Percentiles rank a stretch among this genome's conserved stretches.
Conservation (phyloP, 2,329 filamentous ascomycete species). For the Fusarium sulawesiense region DNA sequence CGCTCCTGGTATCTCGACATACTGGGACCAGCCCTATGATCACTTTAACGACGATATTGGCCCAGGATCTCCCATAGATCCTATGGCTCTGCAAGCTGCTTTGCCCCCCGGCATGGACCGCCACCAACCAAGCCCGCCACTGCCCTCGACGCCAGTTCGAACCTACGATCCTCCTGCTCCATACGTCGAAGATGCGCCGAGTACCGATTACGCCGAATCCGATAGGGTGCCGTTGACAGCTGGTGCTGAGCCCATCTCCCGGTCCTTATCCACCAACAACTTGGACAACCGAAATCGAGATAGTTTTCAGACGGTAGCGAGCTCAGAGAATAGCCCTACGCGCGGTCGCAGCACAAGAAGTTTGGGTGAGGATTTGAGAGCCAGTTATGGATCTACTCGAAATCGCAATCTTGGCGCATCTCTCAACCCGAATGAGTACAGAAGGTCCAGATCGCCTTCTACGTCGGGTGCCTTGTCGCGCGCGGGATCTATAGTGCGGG, state of each 20-base stretch:
- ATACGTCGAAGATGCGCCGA: slow-evolving; percentile 51
- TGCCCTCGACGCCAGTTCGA: slow-evolving; percentile 44
- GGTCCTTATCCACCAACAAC: slow-evolving; percentile 57
- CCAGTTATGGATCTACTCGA: slow-evolving; percentile 62
- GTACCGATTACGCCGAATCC: slow-evolving; percentile 61
- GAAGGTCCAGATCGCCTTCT: slow-evolving; percentile 71
- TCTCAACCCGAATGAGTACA: slow-evolving; percentile 62
- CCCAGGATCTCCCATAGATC: slow-evolving; percentile 64
- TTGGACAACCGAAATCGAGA: slow-evolving; percentile 59
- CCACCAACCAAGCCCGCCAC: slow-evolving; percentile 23
- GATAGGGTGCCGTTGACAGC: slow-evolving; percentile 69
- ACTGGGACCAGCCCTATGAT: slow-evolving; percentile 64
- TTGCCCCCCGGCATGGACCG: slow-evolving; percentile 64
- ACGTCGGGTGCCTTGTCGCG: slow-evolving; percentile 72
- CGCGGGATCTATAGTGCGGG: slow-evolving; percentile 80
- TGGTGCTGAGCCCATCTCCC: slow-evolving; percentile 66
- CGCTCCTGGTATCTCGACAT: slow-evolving; percentile 60
- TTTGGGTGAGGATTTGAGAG: slow-evolving; percentile 67
- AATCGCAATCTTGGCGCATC: slow-evolving; percentile 68
- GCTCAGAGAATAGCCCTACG: slow-evolving; percentile 66
- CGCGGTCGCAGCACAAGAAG: slow-evolving; percentile 65
- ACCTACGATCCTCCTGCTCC: slow-evolving; percentile 49
- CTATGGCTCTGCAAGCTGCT: slow-evolving; percentile 64
- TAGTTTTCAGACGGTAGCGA: slow-evolving; percentile 68
- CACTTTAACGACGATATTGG: slow-evolving; percentile 52